Conservation (phyloP, 768 basidiomycete species). For the Kwoniella sp. region DNA sequence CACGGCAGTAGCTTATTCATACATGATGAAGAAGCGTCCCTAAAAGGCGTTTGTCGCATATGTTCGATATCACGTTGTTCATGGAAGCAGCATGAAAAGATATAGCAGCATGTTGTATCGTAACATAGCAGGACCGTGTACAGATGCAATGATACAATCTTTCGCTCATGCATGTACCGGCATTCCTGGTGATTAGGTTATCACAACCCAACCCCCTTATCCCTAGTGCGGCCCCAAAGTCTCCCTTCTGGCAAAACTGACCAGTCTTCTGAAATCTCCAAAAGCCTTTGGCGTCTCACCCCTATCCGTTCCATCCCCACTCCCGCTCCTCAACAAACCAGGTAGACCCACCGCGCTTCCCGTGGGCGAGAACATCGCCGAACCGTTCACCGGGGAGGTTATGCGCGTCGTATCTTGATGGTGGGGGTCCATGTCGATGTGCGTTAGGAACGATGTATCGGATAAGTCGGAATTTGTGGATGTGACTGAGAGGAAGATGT, state of each 20-base stretch:
- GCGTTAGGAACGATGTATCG: slow-evolving; percentile 86
- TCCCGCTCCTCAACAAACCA: slow-evolving; percentile 61
- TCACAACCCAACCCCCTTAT: background rate
- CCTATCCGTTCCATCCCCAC: slow-evolving; percentile 55
- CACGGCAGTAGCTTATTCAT: no score
- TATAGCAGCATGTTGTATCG: no score
- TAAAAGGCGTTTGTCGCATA: no score
- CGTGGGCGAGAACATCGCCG: slow-evolving; percentile 65
- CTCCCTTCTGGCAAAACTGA: slow-evolving; percentile 84
- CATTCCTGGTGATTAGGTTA: no score
- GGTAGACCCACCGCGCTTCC: slow-evolving; percentile 62
- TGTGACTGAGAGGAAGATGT: slow-evolving; percentile 87
- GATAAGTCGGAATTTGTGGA: slow-evolving; percentile 87
- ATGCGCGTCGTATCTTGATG: slow-evolving; percentile 18
- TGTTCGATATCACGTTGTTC: no score
- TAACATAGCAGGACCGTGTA: no score
- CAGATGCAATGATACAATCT: no score
- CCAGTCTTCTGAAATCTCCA: slow-evolving; percentile 82
- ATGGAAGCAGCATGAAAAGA: no score
- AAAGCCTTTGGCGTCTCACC: slow-evolving; percentile 76
- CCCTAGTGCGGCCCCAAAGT: slow-evolving; percentile 10
- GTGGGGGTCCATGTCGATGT: slow-evolving; percentile 90
- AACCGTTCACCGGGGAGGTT: slow-evolving; percentile 42
- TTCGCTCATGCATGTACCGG: no score
- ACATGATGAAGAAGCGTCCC: no score